Evolutionary conservation across 495 filamentous ascomycete genomes (phyloP), one percentile per base, ranked within the genome.

Genomic region (Neurospora discreta): DNA sequence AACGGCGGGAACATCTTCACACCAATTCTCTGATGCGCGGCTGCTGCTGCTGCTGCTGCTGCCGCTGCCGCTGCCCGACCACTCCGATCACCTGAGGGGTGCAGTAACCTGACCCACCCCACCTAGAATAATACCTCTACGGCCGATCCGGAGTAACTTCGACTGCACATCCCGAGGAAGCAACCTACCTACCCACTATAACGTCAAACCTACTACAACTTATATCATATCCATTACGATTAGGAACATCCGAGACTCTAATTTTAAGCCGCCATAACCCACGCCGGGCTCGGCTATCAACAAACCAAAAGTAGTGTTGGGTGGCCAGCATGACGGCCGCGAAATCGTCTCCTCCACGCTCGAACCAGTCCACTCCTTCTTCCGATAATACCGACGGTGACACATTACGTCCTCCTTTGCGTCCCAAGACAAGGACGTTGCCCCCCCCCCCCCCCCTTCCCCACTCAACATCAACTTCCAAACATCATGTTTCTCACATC

Each of bases 381-480:
- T 16, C 52, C 15, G 26, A 65, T 8, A 36, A 65, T 26, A 65
- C 33, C 15, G 3, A 65, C 4, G 15, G 23, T 33, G 52, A 33
- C 26, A 9, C 52, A 65, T 36, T 9, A 2, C 23, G 33, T 18
- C 52, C 52, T 8, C 52, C 52, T 3, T 33, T 65, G 52, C 52
- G 44, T 10, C 71, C 74, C 39, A 36, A 74, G 23, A 74, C 76
- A 15, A 72, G 81, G 65, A 80, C 83, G 5, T 75, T 85, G 30
- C 84, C 84, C 15, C 76, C 10, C n/a, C 10, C 44, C 8, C 39
- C 36, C 33, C 33, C 33, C 33, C n/a, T n/a, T n/a, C n/a, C n/a
- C 33, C 33, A 36, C 33, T 5, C 33, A 0, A 8, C n/a, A n/a
- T 5, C 20, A 52, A 26, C n/a, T 3, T 10, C n/a, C 43, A 20